Evolutionary conservation across 495 filamentous ascomycete genomes (phyloP).

Genomic region (Aspergillus steynii): DNA sequence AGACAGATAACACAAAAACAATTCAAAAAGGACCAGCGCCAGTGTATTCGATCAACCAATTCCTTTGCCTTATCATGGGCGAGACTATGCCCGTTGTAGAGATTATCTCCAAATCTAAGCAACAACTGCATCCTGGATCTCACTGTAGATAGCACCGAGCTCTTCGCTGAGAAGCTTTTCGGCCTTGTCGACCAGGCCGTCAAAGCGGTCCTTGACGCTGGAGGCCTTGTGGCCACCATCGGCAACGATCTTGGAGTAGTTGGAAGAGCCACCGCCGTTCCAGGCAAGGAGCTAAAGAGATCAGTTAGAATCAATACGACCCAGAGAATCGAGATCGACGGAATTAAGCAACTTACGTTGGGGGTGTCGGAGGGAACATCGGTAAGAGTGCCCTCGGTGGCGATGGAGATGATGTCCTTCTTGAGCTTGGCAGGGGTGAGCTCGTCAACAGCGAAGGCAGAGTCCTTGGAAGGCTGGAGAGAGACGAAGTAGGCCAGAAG

Average conservation of each 20-base stretch:
- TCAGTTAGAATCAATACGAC: slow-evolving; percentile 40
- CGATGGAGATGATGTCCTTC: slow-evolving; percentile 78
- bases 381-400: slow-evolving; percentile 74
- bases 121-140: slow-evolving; percentile 45
- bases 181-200: slow-evolving; percentile 35
- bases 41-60: slow-evolving; percentile 29
- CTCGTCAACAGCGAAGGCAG: slow-evolving; percentile 81
- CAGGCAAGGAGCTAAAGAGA: slow-evolving; percentile 76
- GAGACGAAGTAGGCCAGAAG: slow-evolving; percentile 97
- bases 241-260: slow-evolving; percentile 83
- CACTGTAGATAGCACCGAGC: slow-evolving; percentile 48
- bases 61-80: slow-evolving; percentile 28
- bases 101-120: slow-evolving; percentile 32
- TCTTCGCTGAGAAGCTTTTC: slow-evolving; percentile 40
- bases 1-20: slow-evolving; percentile 18
- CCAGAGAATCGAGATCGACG: not conserved
- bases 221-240: slow-evolving; percentile 52
- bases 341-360: slow-evolving; percentile 56
- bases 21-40: slow-evolving; percentile 34
- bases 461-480: slow-evolving; percentile 84
- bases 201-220: slow-evolving; percentile 30
- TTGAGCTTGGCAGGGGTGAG: slow-evolving; percentile 96
- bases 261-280: slow-evolving; percentile 94
- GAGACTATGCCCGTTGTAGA: slow-evolving; percentile 2
- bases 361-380: slow-evolving; percentile 84